Base-by-base conservation (phyloP, 1,139 yeast genomes). In the Spathaspora sp. region DNA sequence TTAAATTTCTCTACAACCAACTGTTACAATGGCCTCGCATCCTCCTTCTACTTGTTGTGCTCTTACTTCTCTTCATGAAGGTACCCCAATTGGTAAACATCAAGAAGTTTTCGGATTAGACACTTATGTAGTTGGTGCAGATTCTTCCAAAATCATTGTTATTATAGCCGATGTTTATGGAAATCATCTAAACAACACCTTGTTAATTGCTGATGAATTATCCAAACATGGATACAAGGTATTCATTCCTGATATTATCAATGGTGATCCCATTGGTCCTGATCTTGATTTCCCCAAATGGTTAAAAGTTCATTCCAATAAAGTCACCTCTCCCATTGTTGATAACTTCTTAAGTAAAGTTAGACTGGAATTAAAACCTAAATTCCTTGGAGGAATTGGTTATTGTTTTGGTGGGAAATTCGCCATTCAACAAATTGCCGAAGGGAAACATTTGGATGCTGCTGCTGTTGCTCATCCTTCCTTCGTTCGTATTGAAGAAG, bases 391-490 rank as follows among this genome's bases (percentile, higher is more conserved):
- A 43, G 81, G 81, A 16, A 68, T 86, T 46, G 97, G 97, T 16
- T 84, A 88, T 73, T 90, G 97, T 69, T 89, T 75, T 56, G 97
- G 97, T 58, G 96, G 90, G 43, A 85, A 83, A 63, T 82, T 70
- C 53, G 81, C 77, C 25, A 59, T 85, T 42, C 81, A 76, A 48
- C 75, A 84, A 47, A 66, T 85, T 43, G 67, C 78, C 2, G 63
- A 65, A 15, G 69, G 60, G 23, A 84, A 84, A 18, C 55, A 65
- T 23, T 63, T 80, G 25, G 77, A 82, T 50, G 86, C 75, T 27
- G 89, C 79, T 55, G 95, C 91, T 8, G 63, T 79, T 49, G 93
- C 91, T 11, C 97, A 90, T 64, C 97, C 97, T 10, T 84, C 95
- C 1, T 74, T 83, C 49, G 84, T 87, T 29, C 48, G 75, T 8